Base-by-base conservation (phyloP, 345 rosid species). In the Rhodamnia argentea region DNA sequence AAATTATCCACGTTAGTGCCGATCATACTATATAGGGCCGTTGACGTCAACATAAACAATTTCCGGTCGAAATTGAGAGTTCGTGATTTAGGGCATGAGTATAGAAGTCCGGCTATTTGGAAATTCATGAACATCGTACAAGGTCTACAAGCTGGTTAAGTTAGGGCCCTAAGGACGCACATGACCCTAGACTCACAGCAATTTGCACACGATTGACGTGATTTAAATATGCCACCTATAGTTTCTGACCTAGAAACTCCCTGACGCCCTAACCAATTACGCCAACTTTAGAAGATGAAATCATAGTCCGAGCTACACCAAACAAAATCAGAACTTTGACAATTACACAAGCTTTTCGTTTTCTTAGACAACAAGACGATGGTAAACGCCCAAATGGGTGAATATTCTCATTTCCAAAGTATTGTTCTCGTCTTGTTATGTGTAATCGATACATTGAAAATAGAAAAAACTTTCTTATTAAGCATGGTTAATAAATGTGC, bases 1-100 rank as follows among this genome's bases (percentile, higher is more conserved):
- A 54, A 18, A 6, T 54, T 18, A 3, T 54, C 3, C 57, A 18
- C 23, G 10, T 54, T 18, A 18, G 20, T 3, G 10, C 3, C 22
- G 4, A 54, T 0, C 1, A 0, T 27, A 0, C 1, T 40, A 62
- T 14, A 3, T 62, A 27, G 0, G 0, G 3, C 1, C 1, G 1
- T 4, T 7, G 1, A 4, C 40, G 5, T 27, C 2, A 8, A 62
- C 22, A 29, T 27, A 16, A 15, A 10, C 1, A 14, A 27, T 62
- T 62, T 3, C 1, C 6, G 0, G 0, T n/a, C 1, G 7, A 62
- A 27, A 62, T 14, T 62, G 40, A 2, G 11, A 50, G 52, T 24
- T 24, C 7, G 3, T 29, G 75, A 29, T 15, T 62, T 15, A 15
- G 40, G 75, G 7, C 75, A 0, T 3, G 11, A 15, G 42, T 16